These are phyloP conservation scores for Fraxinus albicans DNA, from an alignment of 305 asterid genomes.

Conservation along the genomic window DNA sequence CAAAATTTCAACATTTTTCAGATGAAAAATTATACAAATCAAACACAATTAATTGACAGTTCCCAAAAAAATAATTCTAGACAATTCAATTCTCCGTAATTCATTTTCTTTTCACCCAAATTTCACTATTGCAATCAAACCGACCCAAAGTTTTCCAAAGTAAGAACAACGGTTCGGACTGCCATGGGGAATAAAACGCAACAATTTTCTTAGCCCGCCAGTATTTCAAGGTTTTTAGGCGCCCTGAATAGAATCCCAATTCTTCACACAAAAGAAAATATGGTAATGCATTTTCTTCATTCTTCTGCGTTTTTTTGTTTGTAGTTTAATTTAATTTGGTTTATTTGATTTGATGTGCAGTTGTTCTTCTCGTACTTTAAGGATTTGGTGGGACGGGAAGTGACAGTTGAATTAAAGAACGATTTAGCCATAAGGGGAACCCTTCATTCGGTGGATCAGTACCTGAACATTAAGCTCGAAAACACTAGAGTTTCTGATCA, in stretches of 20 bases:
- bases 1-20: too few species aligned
- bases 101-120: too few species aligned
- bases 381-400: slow-evolving; percentile 97
- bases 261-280: background rate
- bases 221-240: background rate
- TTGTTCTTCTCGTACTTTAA: slow-evolving; percentile 96
- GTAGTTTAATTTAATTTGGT: background rate
- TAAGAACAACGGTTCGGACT: background rate
- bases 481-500: slow-evolving; percentile 94
- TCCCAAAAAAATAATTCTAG: too few species aligned
- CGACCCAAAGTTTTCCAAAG: too few species aligned
- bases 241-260: background rate
- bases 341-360: slow-evolving; percentile 40
- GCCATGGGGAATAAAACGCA: background rate
- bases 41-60: too few species aligned
- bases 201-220: background rate
- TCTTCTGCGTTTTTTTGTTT: background rate
- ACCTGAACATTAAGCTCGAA: slow-evolving; percentile 95
- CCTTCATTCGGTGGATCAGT: slow-evolving; percentile 95
- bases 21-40: too few species aligned
- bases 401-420: slow-evolving; percentile 93
- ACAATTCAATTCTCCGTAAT: too few species aligned
- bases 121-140: too few species aligned
- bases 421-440: slow-evolving; percentile 95
- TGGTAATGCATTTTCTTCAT: slow-evolving; percentile 27